phyloP scores from a whole-genome alignment of 2,329 filamentous ascomycete species.

The Akanthomyces uredinophilus region DNA sequence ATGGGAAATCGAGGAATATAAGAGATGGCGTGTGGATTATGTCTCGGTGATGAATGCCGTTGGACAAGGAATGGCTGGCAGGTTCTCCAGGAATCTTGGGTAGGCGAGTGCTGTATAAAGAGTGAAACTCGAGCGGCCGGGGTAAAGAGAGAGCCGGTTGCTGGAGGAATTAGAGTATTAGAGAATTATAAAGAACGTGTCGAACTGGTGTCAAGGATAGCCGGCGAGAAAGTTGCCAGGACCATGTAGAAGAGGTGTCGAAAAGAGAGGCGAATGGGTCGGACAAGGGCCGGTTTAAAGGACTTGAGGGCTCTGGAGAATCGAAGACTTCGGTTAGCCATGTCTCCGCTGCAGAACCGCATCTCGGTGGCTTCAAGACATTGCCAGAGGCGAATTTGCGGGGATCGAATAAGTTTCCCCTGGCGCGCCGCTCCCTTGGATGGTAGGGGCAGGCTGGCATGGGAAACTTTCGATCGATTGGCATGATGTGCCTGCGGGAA shows the following conservation, averaged over 20 bases:
- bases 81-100: slow-evolving; percentile 50
- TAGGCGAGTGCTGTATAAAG: slow-evolving; percentile 33
- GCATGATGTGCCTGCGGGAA: slow-evolving; percentile 17
- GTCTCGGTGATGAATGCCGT: slow-evolving; percentile 19
- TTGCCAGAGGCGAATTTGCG: slow-evolving; percentile 16
- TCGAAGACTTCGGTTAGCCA: slow-evolving; percentile 26
- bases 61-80: slow-evolving; percentile 42
- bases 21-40: slow-evolving; percentile 16
- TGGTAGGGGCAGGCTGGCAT: slow-evolving; percentile 24
- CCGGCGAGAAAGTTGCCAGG: slow-evolving; percentile 45
- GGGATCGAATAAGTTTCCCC: slow-evolving; percentile 14
- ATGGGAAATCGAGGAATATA: slow-evolving; percentile 22
- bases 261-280: slow-evolving; percentile 34
- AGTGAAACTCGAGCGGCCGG: slow-evolving; percentile 32
- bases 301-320: slow-evolving; percentile 39
- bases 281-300: slow-evolving; percentile 43
- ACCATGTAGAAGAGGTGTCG: slow-evolving; percentile 32
- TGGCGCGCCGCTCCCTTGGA: slow-evolving; percentile 25
- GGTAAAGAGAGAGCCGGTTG: slow-evolving; percentile 36
- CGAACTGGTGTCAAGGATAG: slow-evolving; percentile 48
- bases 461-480: slow-evolving; percentile 23
- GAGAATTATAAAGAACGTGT: slow-evolving; percentile 53
- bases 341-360: slow-evolving; percentile 14
- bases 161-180: slow-evolving; percentile 45
- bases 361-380: slow-evolving; percentile 23